Conservation (phyloP, 192 early-diverging fungal genomes). For the Chytriomyces confervae region DNA sequence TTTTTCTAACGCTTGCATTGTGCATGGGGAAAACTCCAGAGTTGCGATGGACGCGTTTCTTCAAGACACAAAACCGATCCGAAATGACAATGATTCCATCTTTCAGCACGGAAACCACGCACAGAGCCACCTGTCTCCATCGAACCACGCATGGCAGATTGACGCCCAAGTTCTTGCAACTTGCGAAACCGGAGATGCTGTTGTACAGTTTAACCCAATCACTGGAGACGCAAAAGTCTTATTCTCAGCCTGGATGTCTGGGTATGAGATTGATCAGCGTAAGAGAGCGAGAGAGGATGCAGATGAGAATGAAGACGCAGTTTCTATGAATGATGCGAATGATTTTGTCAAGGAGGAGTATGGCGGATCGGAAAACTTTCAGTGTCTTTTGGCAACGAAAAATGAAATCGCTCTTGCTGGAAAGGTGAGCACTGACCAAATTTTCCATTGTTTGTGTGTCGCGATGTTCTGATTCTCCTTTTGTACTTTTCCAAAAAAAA, state of each 20-base stretch:
- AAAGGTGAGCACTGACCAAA: conserved; percentile 34
- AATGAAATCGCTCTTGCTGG: conserved; percentile 48
- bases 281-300: neutral
- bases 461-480: too few species aligned
- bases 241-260: conserved; percentile 29
- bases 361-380: conserved; percentile 32
- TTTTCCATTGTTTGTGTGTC: neutral
- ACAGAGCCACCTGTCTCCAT: neutral
- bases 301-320: neutral
- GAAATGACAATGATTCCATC: neutral
- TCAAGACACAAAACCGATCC: neutral
- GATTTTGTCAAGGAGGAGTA: conserved; percentile 31
- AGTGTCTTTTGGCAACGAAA: conserved; percentile 37
- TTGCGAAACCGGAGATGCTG: conserved; percentile 18
- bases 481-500: neutral
- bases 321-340: conserved; percentile 4
- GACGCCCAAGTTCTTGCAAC: conserved; percentile 34
- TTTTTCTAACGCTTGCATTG: neutral
- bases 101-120: neutral
- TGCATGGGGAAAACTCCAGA: neutral
- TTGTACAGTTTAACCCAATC: conserved; percentile 45
- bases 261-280: conserved; percentile 14
- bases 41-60: neutral
- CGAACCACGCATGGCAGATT: conserved; percentile 30
- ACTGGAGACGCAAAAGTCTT: conserved; percentile 34